Conservation (phyloP, 768 basidiomycete species). For the Suillus plorans region DNA sequence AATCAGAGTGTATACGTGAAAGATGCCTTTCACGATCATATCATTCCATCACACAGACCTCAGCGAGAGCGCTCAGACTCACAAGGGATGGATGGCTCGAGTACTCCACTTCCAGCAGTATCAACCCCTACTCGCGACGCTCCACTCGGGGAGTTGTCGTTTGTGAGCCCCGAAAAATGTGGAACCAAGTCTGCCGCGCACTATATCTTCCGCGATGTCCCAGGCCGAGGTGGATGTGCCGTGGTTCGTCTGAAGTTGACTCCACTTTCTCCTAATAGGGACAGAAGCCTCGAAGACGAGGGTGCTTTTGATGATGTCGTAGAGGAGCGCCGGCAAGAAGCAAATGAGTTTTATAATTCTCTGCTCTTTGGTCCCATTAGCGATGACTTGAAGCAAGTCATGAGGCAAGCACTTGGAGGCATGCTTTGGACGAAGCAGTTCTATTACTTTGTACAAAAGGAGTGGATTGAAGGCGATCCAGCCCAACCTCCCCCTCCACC, state of each 20-base stretch:
- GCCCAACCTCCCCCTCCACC: slow-evolving; percentile 94
- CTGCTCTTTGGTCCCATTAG: slow-evolving; percentile 82
- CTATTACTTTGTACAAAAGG: slow-evolving; percentile 94
- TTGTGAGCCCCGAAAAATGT: slow-evolving; percentile 80
- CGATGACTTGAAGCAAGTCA: slow-evolving; percentile 93
- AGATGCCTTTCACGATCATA: slow-evolving; percentile 98
- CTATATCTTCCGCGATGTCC: slow-evolving; percentile 84
- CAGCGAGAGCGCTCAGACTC: slow-evolving; percentile 30
- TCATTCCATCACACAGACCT: slow-evolving; percentile 79
- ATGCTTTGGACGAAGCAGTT: slow-evolving; percentile 99
- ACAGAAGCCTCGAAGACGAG: slow-evolving; percentile 84
- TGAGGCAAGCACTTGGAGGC: slow-evolving; percentile 92
- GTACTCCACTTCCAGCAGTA: neutral
- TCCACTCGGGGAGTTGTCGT: slow-evolving; percentile 29
- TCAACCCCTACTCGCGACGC: neutral
- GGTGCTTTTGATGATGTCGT: slow-evolving; percentile 83
- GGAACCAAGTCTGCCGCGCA: slow-evolving; percentile 96
- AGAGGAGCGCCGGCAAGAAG: slow-evolving; percentile 89
- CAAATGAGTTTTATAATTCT: slow-evolving; percentile 91
- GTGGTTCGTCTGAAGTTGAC: slow-evolving; percentile 95
- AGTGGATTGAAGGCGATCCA: slow-evolving; percentile 96
- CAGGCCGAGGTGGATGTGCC: slow-evolving; percentile 88
- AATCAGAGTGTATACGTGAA: slow-evolving; percentile 87
- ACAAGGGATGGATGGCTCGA: neutral
- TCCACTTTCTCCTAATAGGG: slow-evolving; percentile 67